Evolutionary conservation across 345 rosid genomes (phyloP).

Genomic region (Eucalyptus camaldulensis): DNA sequence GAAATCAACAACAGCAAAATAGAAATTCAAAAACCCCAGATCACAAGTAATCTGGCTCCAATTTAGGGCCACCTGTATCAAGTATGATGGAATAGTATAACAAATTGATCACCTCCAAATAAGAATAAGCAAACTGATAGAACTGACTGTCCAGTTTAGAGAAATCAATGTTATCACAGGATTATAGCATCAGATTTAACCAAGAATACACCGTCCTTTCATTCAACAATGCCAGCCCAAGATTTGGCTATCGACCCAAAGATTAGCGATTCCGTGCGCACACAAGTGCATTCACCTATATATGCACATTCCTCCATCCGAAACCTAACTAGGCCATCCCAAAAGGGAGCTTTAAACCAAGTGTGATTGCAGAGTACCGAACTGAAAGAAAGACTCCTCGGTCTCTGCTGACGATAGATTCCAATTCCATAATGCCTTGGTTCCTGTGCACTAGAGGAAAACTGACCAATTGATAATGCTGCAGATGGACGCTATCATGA

Average conservation of each 20-base stretch:
- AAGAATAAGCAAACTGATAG: not conserved
- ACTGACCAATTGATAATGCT: not conserved
- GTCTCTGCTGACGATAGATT: not conserved
- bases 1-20: too few species aligned
- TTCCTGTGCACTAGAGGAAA: not conserved
- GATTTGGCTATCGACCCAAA: not conserved
- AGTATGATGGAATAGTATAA: not conserved
- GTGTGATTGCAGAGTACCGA: not conserved
- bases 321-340: not conserved
- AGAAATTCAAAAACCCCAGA: not conserved
- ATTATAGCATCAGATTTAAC: not conserved
- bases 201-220: not conserved
- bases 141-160: not conserved
- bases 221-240: not conserved
- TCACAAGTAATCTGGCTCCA: not conserved
- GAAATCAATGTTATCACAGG: not conserved
- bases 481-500: slow-evolving; percentile 62
- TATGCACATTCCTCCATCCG: not conserved
- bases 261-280: not conserved
- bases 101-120: not conserved
- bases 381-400: not conserved
- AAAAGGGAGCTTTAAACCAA: not conserved
- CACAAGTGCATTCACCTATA: not conserved
- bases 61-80: not conserved
- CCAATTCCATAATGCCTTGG: not conserved